Evolutionary conservation across 1,139 yeast genomes (phyloP), one percentile per base, ranked within the genome.

Genomic region (Lodderomyces margitis): DNA sequence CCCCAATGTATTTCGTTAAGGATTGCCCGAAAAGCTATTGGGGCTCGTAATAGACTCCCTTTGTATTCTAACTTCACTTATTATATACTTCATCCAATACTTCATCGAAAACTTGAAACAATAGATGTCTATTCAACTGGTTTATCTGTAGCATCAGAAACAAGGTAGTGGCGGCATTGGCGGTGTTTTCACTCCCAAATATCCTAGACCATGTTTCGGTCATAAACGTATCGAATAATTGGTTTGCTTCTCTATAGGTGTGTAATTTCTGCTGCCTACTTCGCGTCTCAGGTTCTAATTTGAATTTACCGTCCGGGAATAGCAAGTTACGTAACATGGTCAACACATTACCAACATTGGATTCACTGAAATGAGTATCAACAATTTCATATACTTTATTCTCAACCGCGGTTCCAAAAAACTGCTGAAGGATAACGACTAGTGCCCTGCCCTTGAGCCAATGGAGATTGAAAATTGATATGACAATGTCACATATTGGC

Each of bases 361-460:
- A 28, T 37, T 56, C 59, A n/a, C 42, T 42, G 19, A 23, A 21
- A 14, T 33, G 27, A 11, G 28, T 3, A 6, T 74, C 44, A 58
- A 58, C 46, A 56, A 67, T 53, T 53, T 71, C 59, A 72, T 72
- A 50, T 7, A 83, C 74, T 47, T 83, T 83, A 55, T 80, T 81
- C 56, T 91, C 97, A 43, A 89, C 83, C 0, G 97, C 85, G 2
- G 95, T 87, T 0, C 97, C 97, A 41, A 91, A 74, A 1, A 91
- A 61, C 59, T 88, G 96, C 58, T 89, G 97, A 34, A 89, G 67
- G 3, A 91, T 80, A 3, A 88, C 81, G 32, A 89, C 74, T 4
- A 88, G 70, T 0, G 97, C 96, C 38, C 91, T 70, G 0, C 96
- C 97, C 42, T 95, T 67, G 1, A 89, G 63, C 96, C 96, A 88